Base-by-base conservation (phyloP, 257 asterid genomes). In the Catharanthus roseus region DNA sequence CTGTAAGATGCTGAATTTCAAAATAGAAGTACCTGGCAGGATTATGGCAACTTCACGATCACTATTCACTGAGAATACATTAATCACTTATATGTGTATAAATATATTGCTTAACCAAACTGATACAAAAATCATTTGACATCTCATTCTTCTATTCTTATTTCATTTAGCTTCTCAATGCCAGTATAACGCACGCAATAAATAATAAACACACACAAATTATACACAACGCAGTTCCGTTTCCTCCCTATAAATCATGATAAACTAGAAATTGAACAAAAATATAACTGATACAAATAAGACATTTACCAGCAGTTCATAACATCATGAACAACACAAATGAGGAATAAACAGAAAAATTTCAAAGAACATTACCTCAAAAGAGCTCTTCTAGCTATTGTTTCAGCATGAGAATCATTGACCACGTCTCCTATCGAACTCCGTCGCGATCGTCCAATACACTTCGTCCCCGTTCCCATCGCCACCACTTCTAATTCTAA, bases 381-480 rank as follows among this genome's bases (percentile, higher is more conserved):
- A 15, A 95, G 90, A 73, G 96, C 91, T 79, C 97, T 82, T 70
- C 97, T 87, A 68, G 97, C 93, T 10, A 91, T 82, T 45, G 91
- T 82, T 84, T 91, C 97, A 69, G 99, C 97, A 72, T 95, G 99
- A 12, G 99, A 89, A 79, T 91, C 97, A 77, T 91, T 91, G 21
- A 91, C 89, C 49, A 89, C 95, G 57, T 93, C 97, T 42, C 99
- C 97, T 29, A 72, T 79, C 15, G 74, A 79, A 70, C 87, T 86
- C 84, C 90, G 83, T 72, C 88, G 83, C 58, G 91, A 80, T 28
- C 77, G 81, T 73, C 96, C 97, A 6, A 91, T 72, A 82, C 99
- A 95, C 77, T 95, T 91, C 42, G 99, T 95, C 55, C 97, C 99
- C 68, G 99, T 95, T 34, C 96, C 99, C 83, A 95, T 23, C 19